phyloP scores from a whole-genome alignment of 2,329 filamentous ascomycete species.

The Graphilbum fragrans region DNA sequence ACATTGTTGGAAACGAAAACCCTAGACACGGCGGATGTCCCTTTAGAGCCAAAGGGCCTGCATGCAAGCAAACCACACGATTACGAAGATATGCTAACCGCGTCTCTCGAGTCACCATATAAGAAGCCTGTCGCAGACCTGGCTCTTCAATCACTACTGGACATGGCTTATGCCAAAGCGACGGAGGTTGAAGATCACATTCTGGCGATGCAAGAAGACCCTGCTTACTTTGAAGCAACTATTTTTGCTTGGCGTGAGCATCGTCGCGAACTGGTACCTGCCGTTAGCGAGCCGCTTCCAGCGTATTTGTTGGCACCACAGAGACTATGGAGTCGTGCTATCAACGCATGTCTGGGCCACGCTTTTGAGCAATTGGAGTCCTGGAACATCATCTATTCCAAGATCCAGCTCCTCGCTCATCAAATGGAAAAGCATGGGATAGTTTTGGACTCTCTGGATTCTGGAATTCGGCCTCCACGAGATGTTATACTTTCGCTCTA shows the following conservation, averaged over 20 bases:
- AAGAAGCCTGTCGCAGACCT: slow-evolving; percentile 1
- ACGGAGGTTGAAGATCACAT: slow-evolving; percentile 9
- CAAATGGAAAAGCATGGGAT: slow-evolving; percentile 4
- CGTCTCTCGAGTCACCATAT: slow-evolving; percentile 8
- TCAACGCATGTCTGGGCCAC: slow-evolving; percentile 5
- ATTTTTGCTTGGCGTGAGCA: slow-evolving; percentile 6
- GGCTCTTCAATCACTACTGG: slow-evolving; percentile 4
- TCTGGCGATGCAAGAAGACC: slow-evolving; percentile 10
- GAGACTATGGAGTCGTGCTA: background rate
- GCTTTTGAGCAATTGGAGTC: slow-evolving; percentile 7
- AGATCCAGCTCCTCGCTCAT: slow-evolving; percentile 4
- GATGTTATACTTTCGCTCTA: slow-evolving; percentile 8
- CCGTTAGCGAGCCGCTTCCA: background rate
- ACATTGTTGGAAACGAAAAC: no score
- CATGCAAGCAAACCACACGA: background rate
- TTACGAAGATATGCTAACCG: slow-evolving; percentile 1
- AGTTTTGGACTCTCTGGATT: background rate
- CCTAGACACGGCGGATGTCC: background rate
- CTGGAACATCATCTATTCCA: slow-evolving; percentile 8
- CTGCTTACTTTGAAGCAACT: slow-evolving; percentile 6
- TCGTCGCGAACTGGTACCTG: slow-evolving; percentile 4
- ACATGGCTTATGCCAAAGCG: slow-evolving; percentile 5
- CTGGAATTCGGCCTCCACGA: slow-evolving; percentile 1
- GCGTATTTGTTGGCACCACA: background rate
- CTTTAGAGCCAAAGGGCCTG: background rate